Percentiles rank a stretch among this genome's conserved stretches.
Evolutionary conservation across 106 monocot species (phyloP).

Genomic region (Ottelia alismoides): DNA sequence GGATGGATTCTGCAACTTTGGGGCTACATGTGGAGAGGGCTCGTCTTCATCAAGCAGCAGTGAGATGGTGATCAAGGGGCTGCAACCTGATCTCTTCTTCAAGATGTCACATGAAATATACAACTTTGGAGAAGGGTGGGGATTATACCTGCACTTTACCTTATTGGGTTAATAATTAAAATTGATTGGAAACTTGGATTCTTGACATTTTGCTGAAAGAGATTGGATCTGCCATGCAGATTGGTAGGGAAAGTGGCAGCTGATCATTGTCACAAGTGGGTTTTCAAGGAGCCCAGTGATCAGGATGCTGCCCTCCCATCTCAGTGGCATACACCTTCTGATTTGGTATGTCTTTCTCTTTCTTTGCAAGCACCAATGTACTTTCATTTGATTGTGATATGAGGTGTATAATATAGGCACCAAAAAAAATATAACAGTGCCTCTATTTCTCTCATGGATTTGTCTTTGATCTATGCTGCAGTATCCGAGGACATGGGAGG

Average conservation of each 20-base stretch:
- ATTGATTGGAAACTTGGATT: too few species aligned
- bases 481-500: constrained; percentile 99
- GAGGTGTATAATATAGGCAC: too few species aligned
- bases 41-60: too few species aligned
- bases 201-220: too few species aligned
- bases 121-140: constrained; percentile 97
- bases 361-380: too few species aligned
- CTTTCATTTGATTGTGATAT: too few species aligned
- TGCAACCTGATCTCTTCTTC: constrained; percentile 96
- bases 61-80: constrained; percentile 28
- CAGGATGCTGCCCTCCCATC: constrained; percentile 60
- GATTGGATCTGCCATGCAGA: too few species aligned
- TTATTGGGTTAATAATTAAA: too few species aligned
- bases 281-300: constrained; percentile 72
- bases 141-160: too few species aligned
- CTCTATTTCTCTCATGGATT: too few species aligned
- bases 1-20: constrained; percentile 98
- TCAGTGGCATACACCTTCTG: constrained; percentile 69
- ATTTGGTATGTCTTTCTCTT: constrained; percentile 72
- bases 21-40: constrained; percentile 27
- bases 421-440: too few species aligned
- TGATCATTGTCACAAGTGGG: constrained; percentile 92
- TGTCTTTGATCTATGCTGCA: too few species aligned
- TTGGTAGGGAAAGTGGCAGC: constrained; percentile 93
- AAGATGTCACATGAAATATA: constrained; percentile 99